Percentiles rank a stretch among this genome's conserved stretches.
These are phyloP conservation scores for Parachlorella kessleri DNA, from an alignment of 139 green algal genomes.

Conservation along the genomic window DNA sequence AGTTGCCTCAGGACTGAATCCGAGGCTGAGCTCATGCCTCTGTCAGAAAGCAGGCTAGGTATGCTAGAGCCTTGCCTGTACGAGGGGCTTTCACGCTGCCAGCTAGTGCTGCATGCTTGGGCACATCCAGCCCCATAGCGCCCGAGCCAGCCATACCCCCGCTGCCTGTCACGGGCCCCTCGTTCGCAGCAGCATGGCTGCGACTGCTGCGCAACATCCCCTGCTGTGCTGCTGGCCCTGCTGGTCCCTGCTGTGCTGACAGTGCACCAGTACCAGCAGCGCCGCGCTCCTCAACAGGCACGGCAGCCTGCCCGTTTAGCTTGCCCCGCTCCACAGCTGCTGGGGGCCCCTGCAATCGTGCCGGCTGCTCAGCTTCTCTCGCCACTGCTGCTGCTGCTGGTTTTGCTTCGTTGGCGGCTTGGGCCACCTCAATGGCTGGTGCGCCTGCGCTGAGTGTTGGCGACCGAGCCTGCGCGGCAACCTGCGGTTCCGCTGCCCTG, in stretches of 20 bases:
- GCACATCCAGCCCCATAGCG: too few relatives aligned
- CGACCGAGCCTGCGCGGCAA: too few relatives aligned
- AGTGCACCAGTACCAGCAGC: constrained; percentile 1
- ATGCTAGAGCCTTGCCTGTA: too few relatives aligned
- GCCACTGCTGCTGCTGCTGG: not conserved
- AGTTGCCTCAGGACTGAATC: too few relatives aligned
- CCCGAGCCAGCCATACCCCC: too few relatives aligned
- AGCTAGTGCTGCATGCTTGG: constrained; percentile 5
- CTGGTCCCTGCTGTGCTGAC: not conserved
- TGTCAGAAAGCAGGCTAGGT: too few relatives aligned
- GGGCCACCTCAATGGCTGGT: not conserved
- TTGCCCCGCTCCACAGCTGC: not conserved
- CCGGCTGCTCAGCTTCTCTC: not conserved
- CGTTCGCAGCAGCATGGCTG: too few relatives aligned
- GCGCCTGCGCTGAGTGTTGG: too few relatives aligned
- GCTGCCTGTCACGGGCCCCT: too few relatives aligned
- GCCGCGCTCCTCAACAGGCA: not conserved
- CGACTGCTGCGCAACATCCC: not conserved
- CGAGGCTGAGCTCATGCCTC: too few relatives aligned
- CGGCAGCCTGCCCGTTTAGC: not conserved
- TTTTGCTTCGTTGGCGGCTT: not conserved
- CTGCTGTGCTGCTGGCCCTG: not conserved
- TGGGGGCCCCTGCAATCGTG: not conserved
- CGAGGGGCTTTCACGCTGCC: not conserved
- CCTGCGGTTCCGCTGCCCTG: too few relatives aligned